Conservation (phyloP, 1,139 yeast species). For the Sugiyamaella xylanicola region DNA sequence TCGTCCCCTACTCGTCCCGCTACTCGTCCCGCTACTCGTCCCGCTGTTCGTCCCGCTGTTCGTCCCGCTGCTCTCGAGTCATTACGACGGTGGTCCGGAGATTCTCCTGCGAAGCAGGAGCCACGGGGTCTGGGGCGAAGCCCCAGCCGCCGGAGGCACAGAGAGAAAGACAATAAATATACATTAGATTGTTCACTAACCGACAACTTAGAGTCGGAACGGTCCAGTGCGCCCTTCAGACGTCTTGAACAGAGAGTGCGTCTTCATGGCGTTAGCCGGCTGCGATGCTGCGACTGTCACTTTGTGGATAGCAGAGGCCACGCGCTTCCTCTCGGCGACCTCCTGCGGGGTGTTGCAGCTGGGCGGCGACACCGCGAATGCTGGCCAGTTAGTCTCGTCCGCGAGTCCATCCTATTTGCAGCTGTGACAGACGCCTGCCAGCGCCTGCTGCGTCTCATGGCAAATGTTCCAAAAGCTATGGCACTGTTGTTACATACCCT, state of each 20-base stretch:
- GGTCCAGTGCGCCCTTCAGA: constrained; percentile 16
- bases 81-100: too few species aligned
- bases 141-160: too few species aligned
- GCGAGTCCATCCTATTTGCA: not conserved
- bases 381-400: constrained; percentile 8
- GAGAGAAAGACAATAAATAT: too few species aligned
- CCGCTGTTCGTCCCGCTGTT: too few species aligned
- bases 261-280: constrained; percentile 7
- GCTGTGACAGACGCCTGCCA: not conserved
- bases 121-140: too few species aligned
- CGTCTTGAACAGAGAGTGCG: constrained; percentile 17
- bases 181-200: too few species aligned
- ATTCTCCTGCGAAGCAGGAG: too few species aligned
- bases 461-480: not conserved
- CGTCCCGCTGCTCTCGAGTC: too few species aligned
- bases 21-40: too few species aligned
- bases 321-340: constrained; percentile 9
- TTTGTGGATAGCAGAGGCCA: constrained; percentile 12
- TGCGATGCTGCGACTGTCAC: constrained; percentile 6
- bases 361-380: constrained; percentile 13
- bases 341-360: constrained; percentile 13
- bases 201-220: constrained; percentile 3
- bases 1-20: too few species aligned
- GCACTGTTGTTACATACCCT: not conserved
- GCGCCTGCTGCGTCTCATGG: too few species aligned